These are phyloP conservation scores for Flaveria bidentis DNA, from an alignment of 129 eudicot genomes.

Conservation along the genomic window DNA sequence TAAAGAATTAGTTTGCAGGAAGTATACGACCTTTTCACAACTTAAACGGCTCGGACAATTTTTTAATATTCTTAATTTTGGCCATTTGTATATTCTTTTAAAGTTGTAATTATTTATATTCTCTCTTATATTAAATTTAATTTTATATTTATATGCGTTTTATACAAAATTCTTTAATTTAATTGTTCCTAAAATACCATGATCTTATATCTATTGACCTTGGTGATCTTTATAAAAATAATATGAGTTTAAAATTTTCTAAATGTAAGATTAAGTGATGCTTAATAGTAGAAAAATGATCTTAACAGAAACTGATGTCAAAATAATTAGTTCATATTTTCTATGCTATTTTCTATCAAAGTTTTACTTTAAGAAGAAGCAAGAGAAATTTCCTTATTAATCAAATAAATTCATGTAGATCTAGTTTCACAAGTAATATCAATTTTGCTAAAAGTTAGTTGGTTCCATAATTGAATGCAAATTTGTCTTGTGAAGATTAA, in stretches of 20 bases:
- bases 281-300: too few species aligned
- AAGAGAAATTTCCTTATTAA: neutral
- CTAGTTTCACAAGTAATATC: constrained; percentile 8
- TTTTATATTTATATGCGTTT: neutral
- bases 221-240: too few species aligned
- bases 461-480: neutral
- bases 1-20: neutral
- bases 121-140: neutral
- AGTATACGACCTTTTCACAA: constrained; percentile 7
- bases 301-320: neutral
- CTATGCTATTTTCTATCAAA: neutral
- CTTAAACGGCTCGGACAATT: constrained; percentile 6
- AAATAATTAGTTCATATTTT: neutral
- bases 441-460: neutral
- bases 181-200: neutral
- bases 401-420: neutral
- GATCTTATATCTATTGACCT: too few species aligned
- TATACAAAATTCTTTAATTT: neutral
- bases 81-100: constrained; percentile 3
- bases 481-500: neutral
- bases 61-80: constrained; percentile 10
- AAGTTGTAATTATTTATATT: neutral
- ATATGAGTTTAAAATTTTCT: too few species aligned
- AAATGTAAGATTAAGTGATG: too few species aligned
- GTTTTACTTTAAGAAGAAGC: constrained; percentile 1